Conservation (phyloP, 2,329 filamentous ascomycete genomes). For the Phoma sp. region DNA sequence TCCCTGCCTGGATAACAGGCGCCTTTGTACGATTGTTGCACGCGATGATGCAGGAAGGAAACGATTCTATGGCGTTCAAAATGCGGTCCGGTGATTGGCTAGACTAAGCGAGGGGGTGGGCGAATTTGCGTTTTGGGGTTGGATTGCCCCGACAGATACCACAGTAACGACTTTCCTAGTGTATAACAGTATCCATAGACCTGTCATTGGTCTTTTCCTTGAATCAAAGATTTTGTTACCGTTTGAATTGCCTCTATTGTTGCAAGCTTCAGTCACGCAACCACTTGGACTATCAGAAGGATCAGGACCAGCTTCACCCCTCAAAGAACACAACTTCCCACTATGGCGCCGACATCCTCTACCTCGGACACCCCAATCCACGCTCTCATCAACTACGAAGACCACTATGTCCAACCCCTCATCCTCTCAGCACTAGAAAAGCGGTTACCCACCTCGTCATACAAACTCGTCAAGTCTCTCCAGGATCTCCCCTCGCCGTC, state of each 20-base stretch:
- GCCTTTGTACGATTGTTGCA: conserved; percentile 5
- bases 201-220: conserved; percentile 11
- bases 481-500: conserved; percentile 55
- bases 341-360: conserved; percentile 18
- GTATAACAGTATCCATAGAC: conserved; percentile 18
- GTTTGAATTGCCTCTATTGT: not conserved
- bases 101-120: conserved; percentile 37
- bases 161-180: conserved; percentile 25
- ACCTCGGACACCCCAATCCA: conserved; percentile 56
- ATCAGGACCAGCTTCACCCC: not conserved
- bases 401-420: conserved; percentile 86
- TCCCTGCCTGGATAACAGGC: not conserved
- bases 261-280: not conserved
- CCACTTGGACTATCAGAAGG: not conserved
- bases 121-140: conserved; percentile 21
- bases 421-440: conserved; percentile 74
- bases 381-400: conserved; percentile 83
- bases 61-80: conserved; percentile 27
- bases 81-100: conserved; percentile 36
- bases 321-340: not conserved
- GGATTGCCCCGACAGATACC: conserved; percentile 18
- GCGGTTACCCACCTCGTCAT: conserved; percentile 62
- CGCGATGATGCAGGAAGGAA: conserved; percentile 3
- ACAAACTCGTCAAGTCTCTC: conserved; percentile 62
- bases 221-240: not conserved